Base-by-base conservation (phyloP, 805 yeast genomes). In the Wickerhamiella vanderwaltii region DNA sequence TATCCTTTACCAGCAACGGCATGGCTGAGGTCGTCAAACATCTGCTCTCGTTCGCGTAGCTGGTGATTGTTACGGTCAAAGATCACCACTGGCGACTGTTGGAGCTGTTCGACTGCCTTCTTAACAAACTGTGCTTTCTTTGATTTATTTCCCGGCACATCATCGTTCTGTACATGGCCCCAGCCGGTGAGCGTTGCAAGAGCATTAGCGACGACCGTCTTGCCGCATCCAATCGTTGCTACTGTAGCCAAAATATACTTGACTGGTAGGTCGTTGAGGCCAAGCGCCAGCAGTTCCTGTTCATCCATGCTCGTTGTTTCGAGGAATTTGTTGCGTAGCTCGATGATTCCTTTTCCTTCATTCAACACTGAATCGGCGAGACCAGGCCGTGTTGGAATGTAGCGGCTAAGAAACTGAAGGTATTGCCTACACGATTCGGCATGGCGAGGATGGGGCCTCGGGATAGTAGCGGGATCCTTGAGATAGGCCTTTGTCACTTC, bases 201-300 rank as follows among this genome's bases (percentile, higher is more conserved):
- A 0, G 87, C 76, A 26, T 73, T 56, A 5, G 82, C 73, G 0
- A 82, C 72, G 0, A 96, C 85, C 0, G 96, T 86, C 56, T 91
- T 91, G 6, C 98, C 98, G 59, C 95, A 84, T 0, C 97, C 97
- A 40, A 88, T 72, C 0, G 94, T 85, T 0, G 96, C 86, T 3
- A 87, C 74, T 0, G 97, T 88, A 1, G 85, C 72, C 2, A 91
- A 53, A 0, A 83, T 69, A 54, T 73, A 79, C 49, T 77, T 77
- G 3, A 67, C 63, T 1, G 60, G 64, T 30, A 46, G 37, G 32
- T 41, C 46, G 3, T 24, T 26, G 24, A 39, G 9, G 20, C 60
- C 77, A 35, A 69, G 64, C 20, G 67, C 65, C 12, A 75, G 58
- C 45, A 79, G 67, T 44, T 77, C 77, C 48, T 71, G 60, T 1